phyloP scores from a whole-genome alignment of 768 basidiomycete species.

The Termitomyces sp. region DNA sequence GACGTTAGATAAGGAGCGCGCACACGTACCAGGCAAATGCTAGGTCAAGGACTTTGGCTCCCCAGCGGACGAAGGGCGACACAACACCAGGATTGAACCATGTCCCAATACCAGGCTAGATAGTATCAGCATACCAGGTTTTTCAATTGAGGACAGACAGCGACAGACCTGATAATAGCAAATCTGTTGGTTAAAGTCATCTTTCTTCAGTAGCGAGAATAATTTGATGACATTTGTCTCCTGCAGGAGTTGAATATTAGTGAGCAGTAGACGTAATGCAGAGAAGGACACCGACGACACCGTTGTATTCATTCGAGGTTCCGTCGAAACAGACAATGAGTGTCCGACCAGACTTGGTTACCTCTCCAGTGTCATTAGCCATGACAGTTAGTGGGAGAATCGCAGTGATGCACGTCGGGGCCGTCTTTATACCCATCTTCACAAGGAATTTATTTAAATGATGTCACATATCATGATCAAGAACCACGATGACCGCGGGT shows the following conservation, averaged over 20 bases:
- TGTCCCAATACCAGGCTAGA: slow-evolving; percentile 41
- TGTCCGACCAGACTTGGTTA: slow-evolving; percentile 9
- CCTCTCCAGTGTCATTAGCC: slow-evolving; percentile 10
- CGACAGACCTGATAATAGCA: slow-evolving; percentile 51
- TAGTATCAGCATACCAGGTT: background rate
- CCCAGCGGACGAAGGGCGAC: slow-evolving; percentile 50
- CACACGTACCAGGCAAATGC: slow-evolving; percentile 64
- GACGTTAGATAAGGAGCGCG: background rate
- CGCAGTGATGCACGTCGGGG: background rate
- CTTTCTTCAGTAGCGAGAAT: slow-evolving; percentile 23
- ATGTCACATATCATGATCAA: background rate
- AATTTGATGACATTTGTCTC: slow-evolving; percentile 27
- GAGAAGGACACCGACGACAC: slow-evolving; percentile 22
- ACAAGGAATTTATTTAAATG: background rate
- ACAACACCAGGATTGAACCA: slow-evolving; percentile 62
- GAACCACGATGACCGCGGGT: background rate
- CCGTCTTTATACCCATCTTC: slow-evolving; percentile 3
- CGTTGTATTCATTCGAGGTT: slow-evolving; percentile 38
- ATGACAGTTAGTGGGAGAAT: slow-evolving; percentile 4
- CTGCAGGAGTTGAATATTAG: slow-evolving; percentile 3
- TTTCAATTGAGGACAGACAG: background rate
- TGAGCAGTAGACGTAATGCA: background rate
- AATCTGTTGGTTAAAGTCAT: slow-evolving; percentile 19
- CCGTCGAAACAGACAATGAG: slow-evolving; percentile 52
- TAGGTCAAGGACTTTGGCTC: slow-evolving; percentile 56